These are phyloP conservation scores for Cryptosporidium parvum DNA, from an alignment of 169 alveolate species.

Conservation along the genomic window DNA sequence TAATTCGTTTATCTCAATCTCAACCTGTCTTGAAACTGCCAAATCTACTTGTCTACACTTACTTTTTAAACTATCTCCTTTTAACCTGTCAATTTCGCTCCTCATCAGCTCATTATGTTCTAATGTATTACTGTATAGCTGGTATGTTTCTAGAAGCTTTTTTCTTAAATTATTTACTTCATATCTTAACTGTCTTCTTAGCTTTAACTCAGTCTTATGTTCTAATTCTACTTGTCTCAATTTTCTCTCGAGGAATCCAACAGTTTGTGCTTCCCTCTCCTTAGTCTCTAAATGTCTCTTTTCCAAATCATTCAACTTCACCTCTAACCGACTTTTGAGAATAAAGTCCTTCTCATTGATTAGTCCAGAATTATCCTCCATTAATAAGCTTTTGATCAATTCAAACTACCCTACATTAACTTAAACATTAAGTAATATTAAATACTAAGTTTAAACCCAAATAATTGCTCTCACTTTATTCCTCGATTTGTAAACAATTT, in stretches of 20 bases:
- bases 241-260: conserved; percentile 61
- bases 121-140: conserved; percentile 56
- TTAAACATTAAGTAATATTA: background rate
- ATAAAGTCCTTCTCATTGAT: conserved; percentile 27
- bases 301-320: conserved; percentile 64
- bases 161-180: conserved; percentile 68
- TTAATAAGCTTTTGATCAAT: background rate
- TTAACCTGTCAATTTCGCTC: conserved; percentile 42
- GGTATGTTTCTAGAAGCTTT: conserved; percentile 40
- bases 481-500: background rate
- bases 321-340: conserved; percentile 57
- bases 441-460: background rate
- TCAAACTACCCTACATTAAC: background rate
- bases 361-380: conserved; percentile 43
- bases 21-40: background rate
- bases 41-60: background rate
- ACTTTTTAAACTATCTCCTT: too few species aligned
- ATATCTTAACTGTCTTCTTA: conserved; percentile 64
- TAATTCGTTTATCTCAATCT: background rate
- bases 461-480: background rate
- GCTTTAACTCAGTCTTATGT: conserved; percentile 56
- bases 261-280: conserved; percentile 72
- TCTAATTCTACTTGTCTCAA: conserved; percentile 64
- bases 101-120: conserved; percentile 56
- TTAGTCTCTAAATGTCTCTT: conserved; percentile 51